Percentiles rank a stretch among this genome's conserved stretches.
Conservation (phyloP, 352 stramenopile species). For the Globisporangium ultimum region DNA sequence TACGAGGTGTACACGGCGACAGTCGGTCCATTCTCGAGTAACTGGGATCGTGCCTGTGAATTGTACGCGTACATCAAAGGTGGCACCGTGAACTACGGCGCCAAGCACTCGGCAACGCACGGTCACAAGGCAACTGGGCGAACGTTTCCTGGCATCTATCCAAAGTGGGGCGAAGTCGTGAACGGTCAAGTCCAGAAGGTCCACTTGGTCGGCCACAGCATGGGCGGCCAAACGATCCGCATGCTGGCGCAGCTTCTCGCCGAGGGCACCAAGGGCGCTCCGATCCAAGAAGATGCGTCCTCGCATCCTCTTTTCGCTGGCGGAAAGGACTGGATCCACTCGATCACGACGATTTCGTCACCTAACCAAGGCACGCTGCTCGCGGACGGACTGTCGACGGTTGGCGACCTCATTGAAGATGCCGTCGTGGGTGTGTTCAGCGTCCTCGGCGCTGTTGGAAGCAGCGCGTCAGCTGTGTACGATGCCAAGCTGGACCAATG, state of each 20-base stretch:
- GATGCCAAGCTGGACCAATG: slow-evolving; percentile 35
- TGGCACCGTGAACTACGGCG: slow-evolving; percentile 36
- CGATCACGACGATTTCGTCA: slow-evolving; percentile 25
- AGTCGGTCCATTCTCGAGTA: slow-evolving; percentile 30
- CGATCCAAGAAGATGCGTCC: slow-evolving; percentile 18
- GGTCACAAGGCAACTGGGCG: slow-evolving; percentile 25
- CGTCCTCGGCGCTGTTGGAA: slow-evolving; percentile 11
- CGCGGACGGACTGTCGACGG: slow-evolving; percentile 15
- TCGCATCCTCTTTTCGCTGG: slow-evolving; percentile 23
- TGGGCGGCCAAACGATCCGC: slow-evolving; percentile 37
- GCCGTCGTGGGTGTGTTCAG: slow-evolving; percentile 11
- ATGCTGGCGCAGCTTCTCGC: slow-evolving; percentile 39
- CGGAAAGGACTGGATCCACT: slow-evolving; percentile 36
- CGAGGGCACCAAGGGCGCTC: slow-evolving; percentile 24
- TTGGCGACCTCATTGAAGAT: slow-evolving; percentile 15
- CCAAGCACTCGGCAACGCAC: slow-evolving; percentile 24
- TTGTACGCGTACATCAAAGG: slow-evolving; percentile 50
- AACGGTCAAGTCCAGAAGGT: slow-evolving; percentile 37
- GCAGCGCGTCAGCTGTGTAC: slow-evolving; percentile 13
- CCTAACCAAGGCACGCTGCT: slow-evolving; percentile 26
- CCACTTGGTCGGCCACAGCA: slow-evolving; percentile 34
- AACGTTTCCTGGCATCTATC: slow-evolving; percentile 31
- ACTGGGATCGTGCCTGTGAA: slow-evolving; percentile 50
- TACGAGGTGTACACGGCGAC: slow-evolving; percentile 26
- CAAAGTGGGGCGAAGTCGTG: slow-evolving; percentile 31